Evolutionary conservation across 2,329 filamentous ascomycete species (phyloP).

Genomic region (Cladosporium sp.): DNA sequence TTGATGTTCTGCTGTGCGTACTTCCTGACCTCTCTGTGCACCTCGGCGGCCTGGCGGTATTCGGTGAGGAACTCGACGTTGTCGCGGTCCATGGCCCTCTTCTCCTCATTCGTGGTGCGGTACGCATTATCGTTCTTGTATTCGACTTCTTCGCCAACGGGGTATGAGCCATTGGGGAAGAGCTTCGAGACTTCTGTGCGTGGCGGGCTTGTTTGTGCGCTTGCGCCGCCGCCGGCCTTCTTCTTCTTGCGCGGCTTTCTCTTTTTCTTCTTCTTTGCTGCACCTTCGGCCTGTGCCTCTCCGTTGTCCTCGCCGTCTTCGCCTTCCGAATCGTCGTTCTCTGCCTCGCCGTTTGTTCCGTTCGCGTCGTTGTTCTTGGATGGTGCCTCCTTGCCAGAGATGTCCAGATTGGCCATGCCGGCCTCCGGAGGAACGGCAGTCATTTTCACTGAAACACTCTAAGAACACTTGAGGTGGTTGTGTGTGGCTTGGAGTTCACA

Average conservation of each 20-base stretch:
- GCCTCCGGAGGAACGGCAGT: conserved; percentile 27
- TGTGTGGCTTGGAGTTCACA: background rate
- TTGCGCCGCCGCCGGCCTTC: conserved; percentile 28
- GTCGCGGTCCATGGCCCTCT: conserved; percentile 40
- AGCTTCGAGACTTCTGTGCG: conserved; percentile 44
- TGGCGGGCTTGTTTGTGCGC: conserved; percentile 44
- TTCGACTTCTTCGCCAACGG: conserved; percentile 43
- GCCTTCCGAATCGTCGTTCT: conserved; percentile 33
- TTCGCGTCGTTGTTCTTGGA: conserved; percentile 18
- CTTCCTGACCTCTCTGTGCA: conserved; percentile 53
- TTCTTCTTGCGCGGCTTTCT: conserved; percentile 39
- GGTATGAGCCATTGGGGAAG: conserved; percentile 43
- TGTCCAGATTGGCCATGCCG: conserved; percentile 23
- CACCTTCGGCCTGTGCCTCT: conserved; percentile 25
- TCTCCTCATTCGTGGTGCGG: conserved; percentile 46
- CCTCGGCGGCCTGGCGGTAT: conserved; percentile 55
- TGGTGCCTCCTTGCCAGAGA: conserved; percentile 18
- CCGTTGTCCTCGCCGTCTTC: conserved; percentile 30
- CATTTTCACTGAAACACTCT: conserved; percentile 18
- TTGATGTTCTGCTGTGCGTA: conserved; percentile 48
- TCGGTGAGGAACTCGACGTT: conserved; percentile 48
- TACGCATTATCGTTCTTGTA: conserved; percentile 44
- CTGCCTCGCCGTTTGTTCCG: conserved; percentile 28
- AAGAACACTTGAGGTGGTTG: too few relatives aligned
- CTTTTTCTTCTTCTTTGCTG: conserved; percentile 44